Percentiles rank a stretch among this genome's conserved stretches.
Conservation (phyloP, 176 grass and related monocot genomes). For the Bromus sterilis region DNA sequence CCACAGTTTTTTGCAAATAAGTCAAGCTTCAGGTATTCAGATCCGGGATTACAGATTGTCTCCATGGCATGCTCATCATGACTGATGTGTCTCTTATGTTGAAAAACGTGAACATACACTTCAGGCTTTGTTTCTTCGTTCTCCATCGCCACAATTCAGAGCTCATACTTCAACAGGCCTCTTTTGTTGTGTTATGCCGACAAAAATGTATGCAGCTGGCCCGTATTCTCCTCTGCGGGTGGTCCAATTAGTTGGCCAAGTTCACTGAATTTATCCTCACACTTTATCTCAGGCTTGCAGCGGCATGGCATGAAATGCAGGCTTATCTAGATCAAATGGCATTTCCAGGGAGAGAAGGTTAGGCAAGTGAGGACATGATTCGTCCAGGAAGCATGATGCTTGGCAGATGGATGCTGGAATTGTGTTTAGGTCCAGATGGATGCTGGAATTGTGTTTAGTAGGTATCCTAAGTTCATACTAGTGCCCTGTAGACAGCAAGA, state of each 20-base stretch:
- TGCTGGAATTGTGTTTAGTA: background rate
- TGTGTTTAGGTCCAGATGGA: background rate
- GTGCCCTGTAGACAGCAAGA: background rate
- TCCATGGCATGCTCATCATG: background rate
- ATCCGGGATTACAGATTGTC: conserved; percentile 1
- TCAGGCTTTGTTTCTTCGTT: background rate
- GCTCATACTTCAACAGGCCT: background rate
- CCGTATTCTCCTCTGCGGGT: background rate
- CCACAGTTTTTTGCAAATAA: conserved; percentile 1
- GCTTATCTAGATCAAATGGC: background rate
- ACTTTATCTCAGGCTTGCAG: background rate
- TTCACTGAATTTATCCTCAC: background rate
- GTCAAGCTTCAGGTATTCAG: conserved; percentile 4
- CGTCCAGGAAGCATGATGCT: background rate
- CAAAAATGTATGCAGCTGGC: background rate
- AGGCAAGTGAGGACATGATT: conserved; percentile 6
- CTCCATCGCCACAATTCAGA: background rate
- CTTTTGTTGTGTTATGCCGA: background rate
- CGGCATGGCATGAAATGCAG: background rate
- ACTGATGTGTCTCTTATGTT: background rate
- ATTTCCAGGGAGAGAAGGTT: background rate
- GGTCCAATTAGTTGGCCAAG: conserved; percentile 7
- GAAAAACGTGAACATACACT: background rate
- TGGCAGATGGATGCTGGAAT: background rate
- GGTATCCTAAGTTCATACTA: conserved; percentile 13